Base-by-base conservation (phyloP, 2,329 filamentous ascomycete species). In the Fusarium sp. region DNA sequence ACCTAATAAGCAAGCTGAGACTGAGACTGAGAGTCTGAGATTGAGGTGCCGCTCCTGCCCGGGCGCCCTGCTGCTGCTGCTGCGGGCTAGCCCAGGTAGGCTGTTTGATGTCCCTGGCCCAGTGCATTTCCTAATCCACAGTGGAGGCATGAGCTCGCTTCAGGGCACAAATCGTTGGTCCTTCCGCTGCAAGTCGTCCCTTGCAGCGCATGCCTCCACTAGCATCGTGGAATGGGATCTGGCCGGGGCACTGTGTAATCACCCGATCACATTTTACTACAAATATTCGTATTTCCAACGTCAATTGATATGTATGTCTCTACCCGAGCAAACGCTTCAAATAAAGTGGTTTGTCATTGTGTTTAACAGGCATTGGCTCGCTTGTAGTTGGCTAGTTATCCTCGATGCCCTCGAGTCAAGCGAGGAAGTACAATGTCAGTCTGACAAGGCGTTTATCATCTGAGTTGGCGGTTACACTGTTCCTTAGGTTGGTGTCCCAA, bases 131-230 rank as follows among this genome's bases (percentile, higher is more conserved):
- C 20, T 4, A 52, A 41, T 18, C 64, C 49, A 45, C 62, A 61
- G 61, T 65, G 58, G 62, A 48, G 43, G 43, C 33, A 35, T 29
- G 11, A 5, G 35, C 45, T 71, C 68, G 68, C 68, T 71, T 69
- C 63, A 69, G 68, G 65, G 68, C 67, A 63, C 36, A 66, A 66
- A 66, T 70, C 67, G 68, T 71, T 71, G 68, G 68, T 18, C 58
- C 47, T 60, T 25, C 40, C 58, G 56, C 66, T 69, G 68, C 65
- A 64, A 49, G 50, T 43, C 35, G 69, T 64, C 53, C 58, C 66
- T 71, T 71, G 68, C 68, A 71, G 65, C 37, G 62, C 63, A 33
- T 53, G 53, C 68, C 52, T 69, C 60, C 47, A 63, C 55, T 57
- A 48, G 37, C 47, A 51, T 65, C 29, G 18, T 53, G 29, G 27